Conservation (phyloP, 805 yeast genomes). For the Aciculoconidium aculeatum region DNA sequence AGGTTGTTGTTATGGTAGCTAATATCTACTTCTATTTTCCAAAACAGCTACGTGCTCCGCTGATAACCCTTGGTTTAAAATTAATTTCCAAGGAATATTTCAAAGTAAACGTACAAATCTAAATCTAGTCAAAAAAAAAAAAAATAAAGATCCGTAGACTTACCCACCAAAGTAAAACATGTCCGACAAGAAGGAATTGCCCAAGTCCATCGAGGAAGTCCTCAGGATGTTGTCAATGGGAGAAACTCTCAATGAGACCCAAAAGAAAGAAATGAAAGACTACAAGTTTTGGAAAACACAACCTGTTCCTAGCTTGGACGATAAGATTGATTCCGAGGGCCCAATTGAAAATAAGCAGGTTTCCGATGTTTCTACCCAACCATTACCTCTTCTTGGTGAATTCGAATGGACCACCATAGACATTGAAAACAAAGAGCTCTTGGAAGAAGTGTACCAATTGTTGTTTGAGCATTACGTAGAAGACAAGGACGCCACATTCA, state of each 20-base stretch:
- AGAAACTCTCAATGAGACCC: slow-evolving; percentile 48
- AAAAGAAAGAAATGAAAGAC: slow-evolving; percentile 63
- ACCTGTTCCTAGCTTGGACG: slow-evolving; percentile 82
- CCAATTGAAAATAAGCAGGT: slow-evolving; percentile 76
- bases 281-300: slow-evolving; percentile 98
- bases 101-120: no score
- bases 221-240: slow-evolving; percentile 49
- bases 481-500: slow-evolving; percentile 84
- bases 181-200: slow-evolving; percentile 7
- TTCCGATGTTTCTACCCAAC: slow-evolving; percentile 63
- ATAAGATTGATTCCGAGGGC: slow-evolving; percentile 62
- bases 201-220: slow-evolving; percentile 52
- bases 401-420: slow-evolving; percentile 90
- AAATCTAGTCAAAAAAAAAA: no score
- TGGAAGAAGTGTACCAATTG: slow-evolving; percentile 73
- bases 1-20: no score
- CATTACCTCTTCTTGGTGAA: slow-evolving; percentile 65
- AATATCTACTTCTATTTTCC: no score
- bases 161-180: no score
- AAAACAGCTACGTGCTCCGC: no score
- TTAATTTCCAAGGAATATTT: no score
- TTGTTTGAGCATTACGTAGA: slow-evolving; percentile 91
- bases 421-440: slow-evolving; percentile 42
- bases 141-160: no score
- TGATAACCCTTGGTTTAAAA: no score